These are phyloP conservation scores for Russula abietina DNA, from an alignment of 768 basidiomycete genomes.

Conservation along the genomic window DNA sequence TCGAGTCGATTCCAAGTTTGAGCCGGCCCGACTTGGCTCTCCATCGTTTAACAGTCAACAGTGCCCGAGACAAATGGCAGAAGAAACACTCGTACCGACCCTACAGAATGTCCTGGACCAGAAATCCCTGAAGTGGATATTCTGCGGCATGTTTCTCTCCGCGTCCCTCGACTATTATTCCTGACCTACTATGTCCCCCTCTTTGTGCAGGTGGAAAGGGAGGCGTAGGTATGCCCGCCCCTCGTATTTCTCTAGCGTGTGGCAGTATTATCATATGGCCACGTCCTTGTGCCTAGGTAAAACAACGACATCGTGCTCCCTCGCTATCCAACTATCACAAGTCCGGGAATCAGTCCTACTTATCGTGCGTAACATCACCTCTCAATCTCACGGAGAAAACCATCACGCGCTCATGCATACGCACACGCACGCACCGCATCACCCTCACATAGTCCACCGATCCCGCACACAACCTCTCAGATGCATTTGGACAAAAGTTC, in stretches of 20 bases:
- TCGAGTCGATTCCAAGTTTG: conserved; percentile 21
- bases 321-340: conserved; percentile 92
- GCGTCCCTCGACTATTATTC: neutral
- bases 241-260: neutral
- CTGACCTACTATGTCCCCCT: neutral
- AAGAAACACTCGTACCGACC: conserved; percentile 70
- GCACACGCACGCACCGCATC: neutral
- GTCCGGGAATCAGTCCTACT: conserved; percentile 92
- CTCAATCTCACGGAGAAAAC: no score
- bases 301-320: conserved; percentile 95
- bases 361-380: conserved; percentile 55
- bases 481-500: conserved; percentile 98
- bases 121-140: conserved; percentile 93
- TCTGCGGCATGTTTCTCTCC: conserved; percentile 66
- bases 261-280: neutral
- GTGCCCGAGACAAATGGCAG: conserved; percentile 38
- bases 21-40: conserved; percentile 15
- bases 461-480: conserved; percentile 98
- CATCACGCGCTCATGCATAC: no score
- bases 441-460: conserved; percentile 75
- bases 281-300: conserved; percentile 56
- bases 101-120: conserved; percentile 95
- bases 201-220: conserved; percentile 83
- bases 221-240: conserved; percentile 73
- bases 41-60: neutral